These are phyloP conservation scores for Moesziomyces sp. DNA, from an alignment of 1,284 basidiomycete species.

Conservation along the genomic window DNA sequence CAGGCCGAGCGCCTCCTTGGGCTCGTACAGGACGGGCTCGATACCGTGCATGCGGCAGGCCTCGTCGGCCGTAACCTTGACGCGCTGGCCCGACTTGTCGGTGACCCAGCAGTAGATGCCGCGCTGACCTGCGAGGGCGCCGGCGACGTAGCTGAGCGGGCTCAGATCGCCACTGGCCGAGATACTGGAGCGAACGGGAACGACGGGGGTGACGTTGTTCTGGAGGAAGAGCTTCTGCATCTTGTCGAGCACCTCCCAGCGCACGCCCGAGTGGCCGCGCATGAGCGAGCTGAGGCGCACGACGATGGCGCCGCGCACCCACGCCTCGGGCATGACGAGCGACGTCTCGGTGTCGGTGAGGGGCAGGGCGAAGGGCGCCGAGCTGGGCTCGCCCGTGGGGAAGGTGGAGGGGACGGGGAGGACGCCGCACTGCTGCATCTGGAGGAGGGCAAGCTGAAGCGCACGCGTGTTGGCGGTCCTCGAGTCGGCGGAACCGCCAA, in stretches of 20 bases:
- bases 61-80: constrained; percentile 39
- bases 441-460: constrained; percentile 58
- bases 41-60: constrained; percentile 72
- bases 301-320: constrained; percentile 88
- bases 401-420: constrained; percentile 52
- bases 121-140: constrained; percentile 53
- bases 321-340: constrained; percentile 75
- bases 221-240: constrained; percentile 77
- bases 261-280: constrained; percentile 83
- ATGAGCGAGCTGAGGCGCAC: constrained; percentile 81
- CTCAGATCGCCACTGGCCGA: constrained; percentile 77
- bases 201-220: constrained; percentile 80
- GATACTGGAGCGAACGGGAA: constrained; percentile 84
- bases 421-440: constrained; percentile 62
- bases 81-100: constrained; percentile 33
- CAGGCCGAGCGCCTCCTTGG: constrained; percentile 76
- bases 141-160: constrained; percentile 76
- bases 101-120: constrained; percentile 52
- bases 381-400: constrained; percentile 49
- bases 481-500: constrained; percentile 61
- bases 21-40: constrained; percentile 76
- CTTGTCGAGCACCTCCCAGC: constrained; percentile 81
- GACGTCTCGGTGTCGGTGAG: constrained; percentile 45
- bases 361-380: constrained; percentile 44
- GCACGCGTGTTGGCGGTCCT: constrained; percentile 56